These are phyloP conservation scores for Pilobolus umbonatus DNA, from an alignment of 192 early-diverging fungal species.

Conservation along the genomic window DNA sequence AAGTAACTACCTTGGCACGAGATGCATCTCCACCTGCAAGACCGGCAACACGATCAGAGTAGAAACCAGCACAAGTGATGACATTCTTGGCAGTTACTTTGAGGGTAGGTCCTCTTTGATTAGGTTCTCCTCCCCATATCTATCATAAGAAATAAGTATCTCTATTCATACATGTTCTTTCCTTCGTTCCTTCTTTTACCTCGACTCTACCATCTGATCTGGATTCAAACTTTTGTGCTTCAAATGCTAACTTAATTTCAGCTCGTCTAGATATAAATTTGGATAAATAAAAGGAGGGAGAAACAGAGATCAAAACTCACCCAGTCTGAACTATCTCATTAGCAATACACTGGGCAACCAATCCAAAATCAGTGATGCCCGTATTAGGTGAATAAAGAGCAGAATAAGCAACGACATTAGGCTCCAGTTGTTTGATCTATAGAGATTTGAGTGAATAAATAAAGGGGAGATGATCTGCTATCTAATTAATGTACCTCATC, in stretches of 20 bases:
- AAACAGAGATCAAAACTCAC: conserved; percentile 9
- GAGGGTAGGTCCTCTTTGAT: conserved; percentile 23
- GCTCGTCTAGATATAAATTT: conserved; percentile 21
- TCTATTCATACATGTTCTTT: neutral
- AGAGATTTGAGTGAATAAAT: neutral
- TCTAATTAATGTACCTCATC: conserved; percentile 13
- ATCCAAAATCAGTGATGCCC: conserved; percentile 27
- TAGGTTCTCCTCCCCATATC: conserved; percentile 29
- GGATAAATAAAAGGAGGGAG: neutral
- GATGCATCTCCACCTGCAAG: conserved; percentile 25
- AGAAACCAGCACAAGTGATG: conserved; percentile 35
- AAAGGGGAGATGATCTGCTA: neutral
- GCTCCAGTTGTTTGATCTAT: conserved; percentile 29
- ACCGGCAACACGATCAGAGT: conserved; percentile 31
- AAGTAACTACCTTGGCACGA: conserved; percentile 24
- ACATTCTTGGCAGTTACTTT: conserved; percentile 29
- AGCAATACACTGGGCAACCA: conserved; percentile 30
- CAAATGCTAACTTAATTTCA: conserved; percentile 33
- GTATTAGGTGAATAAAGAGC: conserved; percentile 36
- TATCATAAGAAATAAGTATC: neutral
- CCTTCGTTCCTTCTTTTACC: neutral
- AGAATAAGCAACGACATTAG: conserved; percentile 31
- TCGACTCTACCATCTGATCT: conserved; percentile 24
- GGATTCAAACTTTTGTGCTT: conserved; percentile 26
- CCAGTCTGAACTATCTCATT: conserved; percentile 27